phyloP scores from a whole-genome alignment of 805 yeast genomes.

The Metschnikowia kofuensis region DNA sequence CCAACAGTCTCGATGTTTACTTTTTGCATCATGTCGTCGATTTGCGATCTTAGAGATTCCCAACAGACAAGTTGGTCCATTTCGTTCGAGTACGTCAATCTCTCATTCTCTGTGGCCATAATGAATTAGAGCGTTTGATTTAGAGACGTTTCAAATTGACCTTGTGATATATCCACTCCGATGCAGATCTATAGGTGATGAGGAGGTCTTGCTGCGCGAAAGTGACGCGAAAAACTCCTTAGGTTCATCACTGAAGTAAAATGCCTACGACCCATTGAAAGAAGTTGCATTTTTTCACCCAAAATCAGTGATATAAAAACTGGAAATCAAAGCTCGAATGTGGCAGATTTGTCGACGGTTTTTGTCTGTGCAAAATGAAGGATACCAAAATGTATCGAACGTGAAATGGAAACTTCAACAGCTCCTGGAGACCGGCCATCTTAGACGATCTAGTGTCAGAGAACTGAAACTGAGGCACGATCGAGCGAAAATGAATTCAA shows the following conservation, averaged over 20 bases:
- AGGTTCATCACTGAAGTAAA: too few relatives aligned
- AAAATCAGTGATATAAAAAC: too few relatives aligned
- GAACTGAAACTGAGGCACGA: conserved; percentile 15
- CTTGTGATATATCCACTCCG: background rate
- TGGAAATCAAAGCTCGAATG: background rate
- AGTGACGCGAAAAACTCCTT: too few relatives aligned
- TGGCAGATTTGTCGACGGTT: background rate
- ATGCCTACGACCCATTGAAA: too few relatives aligned
- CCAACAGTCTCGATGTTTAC: conserved; percentile 26
- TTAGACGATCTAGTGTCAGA: conserved; percentile 17
- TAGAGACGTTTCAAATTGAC: too few relatives aligned
- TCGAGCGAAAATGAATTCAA: conserved; percentile 6
- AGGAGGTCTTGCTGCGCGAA: too few relatives aligned
- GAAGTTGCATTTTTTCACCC: too few relatives aligned
- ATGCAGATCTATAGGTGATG: too few relatives aligned
- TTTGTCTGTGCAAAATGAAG: background rate
- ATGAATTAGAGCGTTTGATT: too few relatives aligned
- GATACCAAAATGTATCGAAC: conserved; percentile 3
- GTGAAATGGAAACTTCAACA: conserved; percentile 23
- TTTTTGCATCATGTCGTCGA: conserved; percentile 49
- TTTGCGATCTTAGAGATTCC: conserved; percentile 47
- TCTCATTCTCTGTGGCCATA: background rate
- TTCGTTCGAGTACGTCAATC: background rate
- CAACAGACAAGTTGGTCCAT: conserved; percentile 51
- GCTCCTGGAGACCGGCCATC: conserved; percentile 29